A percentile compares a stretch with the other conserved stretches of the same genome.
Evolutionary conservation across 495 filamentous ascomycete species (phyloP).

Genomic region (Staphylotrichum tortipilum): DNA sequence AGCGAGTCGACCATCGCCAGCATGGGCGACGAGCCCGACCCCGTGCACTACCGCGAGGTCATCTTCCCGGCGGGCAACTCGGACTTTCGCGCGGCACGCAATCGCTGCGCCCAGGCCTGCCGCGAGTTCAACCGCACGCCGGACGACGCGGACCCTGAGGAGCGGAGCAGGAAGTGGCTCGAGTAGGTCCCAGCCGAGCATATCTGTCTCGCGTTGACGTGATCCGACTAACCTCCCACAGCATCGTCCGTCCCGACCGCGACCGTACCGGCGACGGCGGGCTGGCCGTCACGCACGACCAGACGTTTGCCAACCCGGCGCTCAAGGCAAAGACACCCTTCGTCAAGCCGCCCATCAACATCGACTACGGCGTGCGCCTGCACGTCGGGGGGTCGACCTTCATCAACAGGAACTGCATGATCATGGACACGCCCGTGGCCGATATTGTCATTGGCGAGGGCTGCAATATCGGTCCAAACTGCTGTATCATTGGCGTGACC

Average conservation of each 20-base stretch:
- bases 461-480: constrained; percentile 30
- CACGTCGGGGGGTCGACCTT: constrained; percentile 26
- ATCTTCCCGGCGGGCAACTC: constrained; percentile 27
- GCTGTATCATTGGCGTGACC: constrained; percentile 22
- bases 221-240: not conserved
- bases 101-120: constrained; percentile 26
- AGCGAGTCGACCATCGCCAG: not conserved
- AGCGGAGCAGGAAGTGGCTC: constrained; percentile 23
- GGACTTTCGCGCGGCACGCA: constrained; percentile 26
- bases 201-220: too few species aligned
- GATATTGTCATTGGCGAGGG: constrained; percentile 27
- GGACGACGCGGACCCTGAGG: constrained; percentile 25
- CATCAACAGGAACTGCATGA: constrained; percentile 30
- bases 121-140: constrained; percentile 28
- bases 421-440: constrained; percentile 32
- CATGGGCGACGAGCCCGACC: not conserved
- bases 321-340: constrained; percentile 26
- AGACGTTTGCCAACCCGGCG: constrained; percentile 24
- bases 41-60: constrained; percentile 2
- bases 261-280: constrained; percentile 16
- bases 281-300: constrained; percentile 25
- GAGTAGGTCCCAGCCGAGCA: too few species aligned
- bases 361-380: constrained; percentile 30
- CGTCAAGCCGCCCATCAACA: constrained; percentile 27
- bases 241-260: constrained; percentile 27